Conservation (phyloP, 2,329 filamentous ascomycete species). For the Colletotrichum eremochloae region DNA sequence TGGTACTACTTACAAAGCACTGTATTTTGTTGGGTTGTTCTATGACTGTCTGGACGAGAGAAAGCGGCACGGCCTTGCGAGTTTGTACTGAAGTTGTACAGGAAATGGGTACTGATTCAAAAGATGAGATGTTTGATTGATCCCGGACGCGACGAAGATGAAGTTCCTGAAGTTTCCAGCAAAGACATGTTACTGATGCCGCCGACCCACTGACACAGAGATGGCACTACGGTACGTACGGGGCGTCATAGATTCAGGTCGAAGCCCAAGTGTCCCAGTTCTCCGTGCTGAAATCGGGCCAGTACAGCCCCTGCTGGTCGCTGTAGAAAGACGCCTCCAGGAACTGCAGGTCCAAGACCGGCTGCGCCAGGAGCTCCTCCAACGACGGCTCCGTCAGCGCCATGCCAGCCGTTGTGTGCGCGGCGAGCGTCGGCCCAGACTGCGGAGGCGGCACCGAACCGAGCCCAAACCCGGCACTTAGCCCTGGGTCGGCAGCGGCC, state of each 20-base stretch:
- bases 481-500: neutral
- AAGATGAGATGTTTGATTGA: neutral
- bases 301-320: conserved; percentile 43
- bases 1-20: too few species aligned
- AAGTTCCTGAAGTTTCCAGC: neutral
- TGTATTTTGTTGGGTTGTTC: too few species aligned
- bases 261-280: conserved; percentile 37
- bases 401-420: conserved; percentile 50
- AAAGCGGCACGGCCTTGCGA: neutral
- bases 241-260: neutral
- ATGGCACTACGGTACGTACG: too few species aligned
- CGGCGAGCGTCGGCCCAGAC: conserved; percentile 11
- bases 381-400: conserved; percentile 53
- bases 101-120: neutral
- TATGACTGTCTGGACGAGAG: neutral
- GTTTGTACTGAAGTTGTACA: neutral
- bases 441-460: conserved; percentile 1
- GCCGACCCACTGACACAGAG: neutral
- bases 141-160: neutral
- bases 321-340: conserved; percentile 46
- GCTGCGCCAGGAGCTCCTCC: conserved; percentile 52
- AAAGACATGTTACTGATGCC: too few species aligned
- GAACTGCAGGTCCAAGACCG: conserved; percentile 51
- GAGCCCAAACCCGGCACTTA: neutral
- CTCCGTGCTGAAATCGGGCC: conserved; percentile 42